Evolutionary conservation across 164 flowering plant species (phyloP).

Genomic region (Warburgia ugandensis): DNA sequence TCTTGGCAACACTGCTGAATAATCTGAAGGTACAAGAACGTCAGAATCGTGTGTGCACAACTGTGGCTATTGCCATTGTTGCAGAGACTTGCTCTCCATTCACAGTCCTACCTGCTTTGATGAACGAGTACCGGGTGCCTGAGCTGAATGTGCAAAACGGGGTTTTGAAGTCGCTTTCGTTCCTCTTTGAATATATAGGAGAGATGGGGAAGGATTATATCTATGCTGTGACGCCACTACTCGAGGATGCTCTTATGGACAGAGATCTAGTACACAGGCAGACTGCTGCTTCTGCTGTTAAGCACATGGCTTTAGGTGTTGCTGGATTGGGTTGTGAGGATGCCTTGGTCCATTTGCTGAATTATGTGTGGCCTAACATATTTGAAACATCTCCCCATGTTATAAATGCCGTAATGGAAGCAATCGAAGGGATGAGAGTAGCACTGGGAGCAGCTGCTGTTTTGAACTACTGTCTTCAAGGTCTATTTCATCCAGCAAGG

Average conservation of each 20-base stretch:
- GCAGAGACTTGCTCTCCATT: constrained; percentile 99
- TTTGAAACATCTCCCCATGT: constrained; percentile 99
- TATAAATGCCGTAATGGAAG: constrained; percentile 96
- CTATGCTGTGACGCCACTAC: constrained; percentile 96
- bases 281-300: constrained; percentile 96
- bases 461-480: constrained; percentile 93
- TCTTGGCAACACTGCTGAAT: constrained; percentile 85
- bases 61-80: constrained; percentile 96
- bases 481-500: constrained; percentile 89
- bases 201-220: constrained; percentile 99
- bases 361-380: constrained; percentile 93
- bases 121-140: constrained; percentile 98
- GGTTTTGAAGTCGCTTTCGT: constrained; percentile 86
- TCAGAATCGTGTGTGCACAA: constrained; percentile 98
- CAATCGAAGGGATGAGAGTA: constrained; percentile 98
- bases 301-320: constrained; percentile 97
- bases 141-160: constrained; percentile 99
- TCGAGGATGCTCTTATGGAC: constrained; percentile 98
- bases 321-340: constrained; percentile 96
- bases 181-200: constrained; percentile 92
- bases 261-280: constrained; percentile 95
- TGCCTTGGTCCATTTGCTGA: constrained; percentile 79
- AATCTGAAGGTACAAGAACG: constrained; percentile 97
- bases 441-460: constrained; percentile 86
- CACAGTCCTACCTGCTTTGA: constrained; percentile 89